These are phyloP conservation scores for Yarrowia osloensis DNA, from an alignment of 805 yeast species.

Conservation along the genomic window DNA sequence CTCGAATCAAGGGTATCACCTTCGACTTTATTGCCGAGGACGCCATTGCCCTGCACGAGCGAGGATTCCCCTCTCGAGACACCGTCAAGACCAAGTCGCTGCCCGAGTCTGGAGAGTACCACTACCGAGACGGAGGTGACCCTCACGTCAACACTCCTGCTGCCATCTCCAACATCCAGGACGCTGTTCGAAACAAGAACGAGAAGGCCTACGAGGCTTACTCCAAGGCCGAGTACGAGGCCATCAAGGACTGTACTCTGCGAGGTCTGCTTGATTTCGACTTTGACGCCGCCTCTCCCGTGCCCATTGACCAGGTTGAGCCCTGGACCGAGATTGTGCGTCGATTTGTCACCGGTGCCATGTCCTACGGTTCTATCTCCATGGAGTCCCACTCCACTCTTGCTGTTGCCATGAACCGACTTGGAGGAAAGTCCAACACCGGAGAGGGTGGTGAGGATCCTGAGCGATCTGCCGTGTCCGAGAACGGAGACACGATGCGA, in stretches of 20 bases:
- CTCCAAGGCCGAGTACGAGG: constrained; percentile 85
- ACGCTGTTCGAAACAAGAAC: constrained; percentile 96
- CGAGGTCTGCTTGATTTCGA: constrained; percentile 94
- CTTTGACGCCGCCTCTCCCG: constrained; percentile 65
- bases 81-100: constrained; percentile 71
- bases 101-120: constrained; percentile 96
- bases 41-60: constrained; percentile 89
- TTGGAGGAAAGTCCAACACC: constrained; percentile 96
- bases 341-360: constrained; percentile 98
- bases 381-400: constrained; percentile 98
- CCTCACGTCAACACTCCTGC: constrained; percentile 92
- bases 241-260: constrained; percentile 87
- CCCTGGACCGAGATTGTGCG: constrained; percentile 99
- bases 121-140: constrained; percentile 99
- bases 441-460: constrained; percentile 99
- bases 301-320: constrained; percentile 96
- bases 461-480: constrained; percentile 76
- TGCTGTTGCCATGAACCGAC: constrained; percentile 97
- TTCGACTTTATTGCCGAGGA: constrained; percentile 96
- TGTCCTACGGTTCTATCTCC: constrained; percentile 98
- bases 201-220: constrained; percentile 90
- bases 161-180: constrained; percentile 93
- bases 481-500: constrained; percentile 96
- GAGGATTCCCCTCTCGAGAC: constrained; percentile 81
- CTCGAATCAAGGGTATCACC: constrained; percentile 92